These are phyloP conservation scores for Chimonanthus praecox DNA, from an alignment of 164 flowering plant species.

Conservation along the genomic window DNA sequence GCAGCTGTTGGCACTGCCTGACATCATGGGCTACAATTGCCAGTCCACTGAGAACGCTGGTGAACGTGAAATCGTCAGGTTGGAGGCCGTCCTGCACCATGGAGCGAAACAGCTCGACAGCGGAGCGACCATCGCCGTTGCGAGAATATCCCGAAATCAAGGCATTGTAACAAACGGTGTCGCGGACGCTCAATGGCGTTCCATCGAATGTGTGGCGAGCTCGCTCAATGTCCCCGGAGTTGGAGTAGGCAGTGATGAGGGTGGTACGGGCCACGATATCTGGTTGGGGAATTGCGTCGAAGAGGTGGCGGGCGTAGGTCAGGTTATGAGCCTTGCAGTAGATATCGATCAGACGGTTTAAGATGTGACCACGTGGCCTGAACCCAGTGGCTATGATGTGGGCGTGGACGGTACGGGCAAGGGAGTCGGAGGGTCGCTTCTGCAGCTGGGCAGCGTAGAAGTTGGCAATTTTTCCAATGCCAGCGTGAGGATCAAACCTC, in stretches of 20 bases:
- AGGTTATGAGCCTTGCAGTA: constrained; percentile 45
- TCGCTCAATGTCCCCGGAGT: constrained; percentile 23
- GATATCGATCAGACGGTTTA: constrained; percentile 58
- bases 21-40: constrained; percentile 35
- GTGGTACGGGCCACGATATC: constrained; percentile 68
- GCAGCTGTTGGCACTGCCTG: constrained; percentile 47
- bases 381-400: constrained; percentile 64
- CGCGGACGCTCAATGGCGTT: constrained; percentile 45
- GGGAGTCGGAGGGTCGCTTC: constrained; percentile 19
- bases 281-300: constrained; percentile 54
- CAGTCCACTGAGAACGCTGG: constrained; percentile 42
- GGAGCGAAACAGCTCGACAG: constrained; percentile 37
- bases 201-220: constrained; percentile 39
- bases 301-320: constrained; percentile 40
- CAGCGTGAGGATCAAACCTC: constrained; percentile 10
- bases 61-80: constrained; percentile 55
- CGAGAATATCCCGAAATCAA: constrained; percentile 59
- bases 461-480: constrained; percentile 38
- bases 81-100: constrained; percentile 35
- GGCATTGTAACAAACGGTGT: constrained; percentile 58
- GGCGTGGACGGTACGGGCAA: constrained; percentile 45
- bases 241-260: constrained; percentile 49
- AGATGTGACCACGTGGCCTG: constrained; percentile 44
- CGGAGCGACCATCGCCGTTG: constrained; percentile 48
- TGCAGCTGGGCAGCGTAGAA: constrained; percentile 40